Evolutionary conservation across 1,284 basidiomycete species (phyloP), one percentile per base, ranked within the genome.

Genomic region (Cystobasidiaceae sp.): DNA sequence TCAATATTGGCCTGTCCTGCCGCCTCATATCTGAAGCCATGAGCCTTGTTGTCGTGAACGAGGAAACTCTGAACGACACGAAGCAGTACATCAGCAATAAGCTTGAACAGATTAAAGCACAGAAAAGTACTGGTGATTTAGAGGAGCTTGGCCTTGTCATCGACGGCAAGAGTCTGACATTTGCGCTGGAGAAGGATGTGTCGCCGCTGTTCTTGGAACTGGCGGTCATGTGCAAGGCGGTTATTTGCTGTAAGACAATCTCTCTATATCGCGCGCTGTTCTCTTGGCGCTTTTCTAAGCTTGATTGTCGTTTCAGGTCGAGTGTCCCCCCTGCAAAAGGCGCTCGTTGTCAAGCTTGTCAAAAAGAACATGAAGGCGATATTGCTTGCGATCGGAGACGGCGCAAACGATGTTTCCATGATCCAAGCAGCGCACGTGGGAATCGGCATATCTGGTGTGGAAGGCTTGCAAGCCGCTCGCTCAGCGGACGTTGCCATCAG

Each of bases 1-100:
- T 98, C 79, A 98, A 98, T 74, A 98, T 99, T 70, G 96, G 96
- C 54, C 86, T 98, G 82, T 93, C 91, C 1, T 98, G 94, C 80
- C 85, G 92, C 67, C 78, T 98, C 69, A 97, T 98, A 67, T 93
- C 92, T 1, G 96, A 98, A 79, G 93, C 90, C 15, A 99, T 98
- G 96, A 97, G 96, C 76, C 73, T 98, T 79, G 93, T 93, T 58
- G 89, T 94, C 64, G 87, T 98, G 67, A 98, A 98, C 73, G 94
- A 98, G 75, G 88, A 89, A 68, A 90, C 82, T 21, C 82, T 86
- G 17, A 83, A 85, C 37, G 92, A 86, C 45, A 97, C 93, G 0
- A 81, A 86, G 63, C 88, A 93, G 32, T 90, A 94, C 74, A 79
- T 99, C 51, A 86, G 83, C 49, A 96, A 93, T 77, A 85, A 93